A percentile compares a stretch with the other conserved stretches of the same genome.
These are phyloP conservation scores for Tolypocladium tropicale DNA, from an alignment of 2,329 filamentous ascomycete genomes.

Conservation along the genomic window DNA sequence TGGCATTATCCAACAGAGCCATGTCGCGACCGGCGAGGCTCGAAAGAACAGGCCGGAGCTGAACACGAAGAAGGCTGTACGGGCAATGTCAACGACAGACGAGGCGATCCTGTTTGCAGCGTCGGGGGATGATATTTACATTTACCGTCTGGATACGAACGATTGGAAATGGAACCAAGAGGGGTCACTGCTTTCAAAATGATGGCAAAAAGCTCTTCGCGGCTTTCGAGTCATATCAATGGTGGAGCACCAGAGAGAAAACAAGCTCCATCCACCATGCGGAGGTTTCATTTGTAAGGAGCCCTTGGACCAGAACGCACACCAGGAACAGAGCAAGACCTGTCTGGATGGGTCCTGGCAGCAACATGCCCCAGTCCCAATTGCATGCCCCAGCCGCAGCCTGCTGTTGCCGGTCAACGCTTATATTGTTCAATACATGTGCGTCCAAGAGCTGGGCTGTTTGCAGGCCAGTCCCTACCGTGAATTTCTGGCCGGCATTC, in stretches of 20 bases:
- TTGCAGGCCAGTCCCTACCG: not conserved
- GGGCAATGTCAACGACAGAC: slow-evolving; percentile 6
- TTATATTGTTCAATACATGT: too few relatives aligned
- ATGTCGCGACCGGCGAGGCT: slow-evolving; percentile 4
- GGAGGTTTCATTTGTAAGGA: not conserved
- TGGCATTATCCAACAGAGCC: slow-evolving; percentile 6
- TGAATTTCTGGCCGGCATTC: not conserved
- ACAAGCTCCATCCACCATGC: not conserved
- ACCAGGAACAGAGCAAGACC: too few relatives aligned
- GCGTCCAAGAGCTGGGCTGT: too few relatives aligned
- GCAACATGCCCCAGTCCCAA: not conserved
- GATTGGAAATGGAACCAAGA: slow-evolving; percentile 4
- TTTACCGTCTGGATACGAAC: slow-evolving; percentile 5
- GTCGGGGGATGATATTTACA: slow-evolving; percentile 5
- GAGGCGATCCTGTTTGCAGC: slow-evolving; percentile 10
- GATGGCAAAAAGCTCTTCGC: too few relatives aligned
- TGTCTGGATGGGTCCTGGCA: not conserved
- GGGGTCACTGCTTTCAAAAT: not conserved
- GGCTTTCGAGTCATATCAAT: too few relatives aligned
- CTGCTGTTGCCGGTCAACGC: not conserved
- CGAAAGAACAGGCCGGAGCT: slow-evolving; percentile 4
- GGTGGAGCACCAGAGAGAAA: not conserved
- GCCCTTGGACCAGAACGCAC: not conserved
- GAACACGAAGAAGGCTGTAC: slow-evolving; percentile 1
- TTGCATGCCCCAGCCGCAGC: not conserved